These are phyloP conservation scores for Mortierella alpina DNA, from an alignment of 192 early-diverging fungal species.

Conservation along the genomic window DNA sequence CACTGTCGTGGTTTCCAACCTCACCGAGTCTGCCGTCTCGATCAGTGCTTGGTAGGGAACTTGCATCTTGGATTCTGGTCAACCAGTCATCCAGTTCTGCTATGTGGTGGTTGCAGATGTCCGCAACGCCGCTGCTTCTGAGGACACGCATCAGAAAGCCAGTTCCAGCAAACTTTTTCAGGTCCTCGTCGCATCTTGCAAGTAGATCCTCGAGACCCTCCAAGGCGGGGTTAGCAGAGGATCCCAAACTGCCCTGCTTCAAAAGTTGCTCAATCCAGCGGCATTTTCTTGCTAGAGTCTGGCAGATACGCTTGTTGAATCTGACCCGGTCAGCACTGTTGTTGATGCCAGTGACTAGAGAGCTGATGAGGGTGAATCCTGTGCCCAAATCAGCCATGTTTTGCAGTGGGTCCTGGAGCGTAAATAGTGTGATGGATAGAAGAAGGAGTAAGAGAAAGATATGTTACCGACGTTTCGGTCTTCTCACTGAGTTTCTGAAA, in stretches of 20 bases:
- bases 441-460: no score
- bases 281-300: constrained; percentile 3
- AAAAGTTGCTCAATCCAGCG: constrained; percentile 7
- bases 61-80: constrained; percentile 6
- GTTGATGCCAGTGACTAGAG: constrained; percentile 7
- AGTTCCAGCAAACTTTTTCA: constrained; percentile 16
- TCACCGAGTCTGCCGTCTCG: background rate
- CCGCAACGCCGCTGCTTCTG: constrained; percentile 3
- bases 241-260: background rate
- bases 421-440: no score
- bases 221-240: background rate
- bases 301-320: constrained; percentile 11
- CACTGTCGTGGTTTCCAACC: background rate
- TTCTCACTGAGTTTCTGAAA: no score
- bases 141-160: constrained; percentile 12
- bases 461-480: no score
- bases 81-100: constrained; percentile 6
- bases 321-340: background rate
- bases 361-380: background rate
- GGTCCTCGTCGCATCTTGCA: background rate
- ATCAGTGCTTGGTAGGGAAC: background rate
- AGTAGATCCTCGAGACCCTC: background rate
- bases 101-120: constrained; percentile 10
- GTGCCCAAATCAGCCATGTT: constrained; percentile 3
- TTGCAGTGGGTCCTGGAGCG: no score